Percentiles rank a stretch among this genome's conserved stretches.
These are phyloP conservation scores for Ambrosia artemisiifolia DNA, from an alignment of 129 eudicot species.

Conservation along the genomic window DNA sequence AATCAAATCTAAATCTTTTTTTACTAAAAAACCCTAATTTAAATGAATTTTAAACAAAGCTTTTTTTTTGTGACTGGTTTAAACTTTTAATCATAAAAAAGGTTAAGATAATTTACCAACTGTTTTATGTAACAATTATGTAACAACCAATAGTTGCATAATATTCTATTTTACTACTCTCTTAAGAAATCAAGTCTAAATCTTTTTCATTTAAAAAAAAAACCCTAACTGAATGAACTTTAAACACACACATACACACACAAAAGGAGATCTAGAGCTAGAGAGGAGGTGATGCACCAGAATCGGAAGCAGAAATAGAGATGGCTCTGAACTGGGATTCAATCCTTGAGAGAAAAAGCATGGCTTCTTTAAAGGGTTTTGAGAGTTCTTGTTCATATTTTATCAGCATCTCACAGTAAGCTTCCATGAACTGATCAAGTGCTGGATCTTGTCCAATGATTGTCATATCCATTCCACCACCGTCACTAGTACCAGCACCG, in stretches of 20 bases:
- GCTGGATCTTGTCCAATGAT: conserved; percentile 83
- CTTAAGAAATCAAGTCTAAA: conserved; percentile 1
- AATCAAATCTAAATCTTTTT: too few relatives aligned
- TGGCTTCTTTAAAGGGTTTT: conserved; percentile 95
- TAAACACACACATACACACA: not conserved
- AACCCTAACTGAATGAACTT: not conserved
- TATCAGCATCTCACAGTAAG: conserved; percentile 90
- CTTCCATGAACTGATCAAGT: conserved; percentile 97
- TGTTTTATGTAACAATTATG: not conserved
- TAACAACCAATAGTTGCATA: not conserved
- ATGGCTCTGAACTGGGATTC: conserved; percentile 84
- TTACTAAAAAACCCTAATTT: too few relatives aligned
- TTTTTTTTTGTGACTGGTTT: conserved; percentile 13
- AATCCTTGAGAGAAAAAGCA: conserved; percentile 82
- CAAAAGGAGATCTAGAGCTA: not conserved
- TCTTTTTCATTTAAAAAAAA: not conserved
- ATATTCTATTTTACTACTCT: not conserved
- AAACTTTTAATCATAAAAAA: not conserved
- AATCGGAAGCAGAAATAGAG: conserved; percentile 57
- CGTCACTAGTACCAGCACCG: conserved; percentile 21
- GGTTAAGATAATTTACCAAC: not conserved
- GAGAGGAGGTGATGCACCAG: conserved; percentile 39
- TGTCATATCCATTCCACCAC: conserved; percentile 26
- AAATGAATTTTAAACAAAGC: too few relatives aligned
- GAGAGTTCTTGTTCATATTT: conserved; percentile 94